Evolutionary conservation across 805 yeast species (phyloP), one percentile per base, ranked within the genome.

Genomic region (Debaryomyces hansenii): DNA sequence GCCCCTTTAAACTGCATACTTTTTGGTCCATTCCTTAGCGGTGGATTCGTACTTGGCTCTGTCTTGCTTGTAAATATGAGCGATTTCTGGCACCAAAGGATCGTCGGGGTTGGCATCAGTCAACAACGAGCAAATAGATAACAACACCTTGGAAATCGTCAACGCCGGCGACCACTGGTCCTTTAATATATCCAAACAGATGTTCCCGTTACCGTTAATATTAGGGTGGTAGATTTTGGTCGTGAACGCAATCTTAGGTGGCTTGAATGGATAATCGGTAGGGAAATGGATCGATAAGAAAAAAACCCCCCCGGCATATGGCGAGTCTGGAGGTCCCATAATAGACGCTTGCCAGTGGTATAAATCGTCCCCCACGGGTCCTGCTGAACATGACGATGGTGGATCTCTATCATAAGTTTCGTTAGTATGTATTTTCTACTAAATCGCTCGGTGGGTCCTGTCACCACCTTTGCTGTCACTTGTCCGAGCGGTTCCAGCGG

Each of bases 331-430:
- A 42, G 99, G 99, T 41, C 99, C 99, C 95, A 94, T 90, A 67
- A 94, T 94, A 37, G 98, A 91, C 36, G 98, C 99, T 75, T 94
- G 98, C 99, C 99, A 94, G 77, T 92, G 98, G 75, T 87, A 94
- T 64, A 92, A 77, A 70, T 92, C 99, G 60, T 94, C 98, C 40
- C 97, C 97, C 39, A 90, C 94, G 59, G 99, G 99, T 36, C 99
- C 99, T 9, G 99, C 99, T 20, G 97, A 90, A 74, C 98, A 94
- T 39, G 97, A 91, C 52, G 97, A 87, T 60, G 98, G 98, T 54
- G 99, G 99, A 69, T 92, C 99, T 79, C 96, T 90, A 59, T 4
- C 18, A 41, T 33, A 37, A 16, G 40, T 27, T 55, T 50, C 41
- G 54, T 58, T 59, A 53, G 50, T 49, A 41, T 11, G 12, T 7